phyloP scores from a whole-genome alignment of 1,284 basidiomycete species.

The Amylostereum areolatum region DNA sequence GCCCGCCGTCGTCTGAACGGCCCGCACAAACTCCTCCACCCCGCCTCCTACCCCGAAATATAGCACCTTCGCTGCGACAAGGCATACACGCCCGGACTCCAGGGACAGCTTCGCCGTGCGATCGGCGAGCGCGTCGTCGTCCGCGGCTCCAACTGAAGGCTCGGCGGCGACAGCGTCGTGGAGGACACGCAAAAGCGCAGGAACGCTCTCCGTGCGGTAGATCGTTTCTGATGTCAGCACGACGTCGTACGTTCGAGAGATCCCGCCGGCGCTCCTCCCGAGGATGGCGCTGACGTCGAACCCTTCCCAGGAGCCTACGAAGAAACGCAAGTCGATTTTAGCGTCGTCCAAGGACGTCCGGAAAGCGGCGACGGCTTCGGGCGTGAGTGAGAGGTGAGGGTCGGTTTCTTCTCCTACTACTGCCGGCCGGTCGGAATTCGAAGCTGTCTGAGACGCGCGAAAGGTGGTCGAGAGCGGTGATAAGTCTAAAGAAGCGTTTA shows the following conservation, averaged over 20 bases:
- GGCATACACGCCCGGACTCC: conserved; percentile 34
- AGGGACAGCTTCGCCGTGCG: no score
- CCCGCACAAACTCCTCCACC: conserved; percentile 64
- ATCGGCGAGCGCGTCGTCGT: conserved; percentile 3
- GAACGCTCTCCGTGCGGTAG: conserved; percentile 69
- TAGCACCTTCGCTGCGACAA: conserved; percentile 85
- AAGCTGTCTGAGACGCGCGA: conserved; percentile 17
- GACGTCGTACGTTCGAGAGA: conserved; percentile 48
- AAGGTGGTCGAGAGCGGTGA: conserved; percentile 43
- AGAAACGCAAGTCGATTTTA: conserved; percentile 67
- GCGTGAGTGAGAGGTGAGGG: conserved; percentile 52
- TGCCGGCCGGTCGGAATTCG: conserved; percentile 17
- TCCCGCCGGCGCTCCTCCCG: not conserved
- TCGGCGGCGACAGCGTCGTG: conserved; percentile 24
- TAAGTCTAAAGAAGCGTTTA: conserved; percentile 29
- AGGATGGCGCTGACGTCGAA: conserved; percentile 30
- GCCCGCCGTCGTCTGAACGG: conserved; percentile 34
- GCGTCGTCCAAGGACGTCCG: conserved; percentile 43
- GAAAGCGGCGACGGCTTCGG: conserved; percentile 64
- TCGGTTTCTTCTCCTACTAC: conserved; percentile 11
- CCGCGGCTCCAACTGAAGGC: not conserved
- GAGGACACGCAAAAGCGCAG: conserved; percentile 58
- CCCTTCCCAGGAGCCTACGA: conserved; percentile 75
- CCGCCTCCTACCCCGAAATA: conserved; percentile 98
- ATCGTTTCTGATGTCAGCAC: conserved; percentile 92